Percentiles rank a stretch among this genome's conserved stretches.
Conservation (phyloP, 129 eudicot genomes). For the Gnaphalium uliginosum region DNA sequence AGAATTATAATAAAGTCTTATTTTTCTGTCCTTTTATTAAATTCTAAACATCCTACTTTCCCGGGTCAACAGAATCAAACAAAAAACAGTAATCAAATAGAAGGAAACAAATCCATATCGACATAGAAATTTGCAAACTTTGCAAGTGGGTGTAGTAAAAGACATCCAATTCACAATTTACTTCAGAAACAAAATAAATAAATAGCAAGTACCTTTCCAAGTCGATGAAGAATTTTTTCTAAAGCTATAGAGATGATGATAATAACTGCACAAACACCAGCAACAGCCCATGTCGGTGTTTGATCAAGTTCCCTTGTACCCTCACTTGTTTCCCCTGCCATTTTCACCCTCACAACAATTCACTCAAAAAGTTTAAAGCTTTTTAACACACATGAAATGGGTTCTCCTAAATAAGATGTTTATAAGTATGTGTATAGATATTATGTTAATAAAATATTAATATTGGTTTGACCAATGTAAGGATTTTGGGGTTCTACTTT, state of each 20-base stretch:
- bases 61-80: background rate
- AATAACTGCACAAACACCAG: constrained; percentile 84
- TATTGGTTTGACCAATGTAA: background rate
- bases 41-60: background rate
- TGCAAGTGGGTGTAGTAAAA: background rate
- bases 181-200: background rate
- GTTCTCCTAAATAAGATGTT: background rate
- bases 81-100: no score
- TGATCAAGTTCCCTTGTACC: constrained; percentile 50
- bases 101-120: background rate
- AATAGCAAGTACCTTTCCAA: constrained; percentile 59
- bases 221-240: constrained; percentile 57
- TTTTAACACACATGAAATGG: background rate
- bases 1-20: background rate
- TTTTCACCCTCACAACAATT: constrained; percentile 7
- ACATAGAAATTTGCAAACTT: background rate
- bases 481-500: background rate
- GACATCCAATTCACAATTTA: background rate
- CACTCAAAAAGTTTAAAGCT: background rate
- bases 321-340: constrained; percentile 44
- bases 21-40: background rate
- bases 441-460: no score
- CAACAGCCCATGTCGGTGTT: constrained; percentile 98
- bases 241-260: constrained; percentile 66
- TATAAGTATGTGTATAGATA: no score